Conservation (phyloP, 1,284 basidiomycete genomes). For the Marasmius sp. region DNA sequence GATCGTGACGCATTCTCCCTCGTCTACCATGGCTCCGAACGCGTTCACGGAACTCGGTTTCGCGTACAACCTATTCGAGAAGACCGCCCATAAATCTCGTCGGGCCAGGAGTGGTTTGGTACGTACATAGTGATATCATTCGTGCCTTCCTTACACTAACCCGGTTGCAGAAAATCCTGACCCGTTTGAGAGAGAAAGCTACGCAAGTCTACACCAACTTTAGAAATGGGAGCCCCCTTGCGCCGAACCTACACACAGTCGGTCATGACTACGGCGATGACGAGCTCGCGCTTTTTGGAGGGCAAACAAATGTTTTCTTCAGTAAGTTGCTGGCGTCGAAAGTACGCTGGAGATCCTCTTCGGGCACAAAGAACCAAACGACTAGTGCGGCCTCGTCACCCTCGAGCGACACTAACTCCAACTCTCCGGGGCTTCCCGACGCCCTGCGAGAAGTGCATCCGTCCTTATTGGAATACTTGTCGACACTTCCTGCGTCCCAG, state of each 20-base stretch:
- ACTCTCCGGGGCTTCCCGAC: slow-evolving; percentile 19
- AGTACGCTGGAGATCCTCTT: neutral
- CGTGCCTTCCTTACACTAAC: neutral
- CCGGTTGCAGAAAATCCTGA: slow-evolving; percentile 41
- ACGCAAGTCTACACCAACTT: slow-evolving; percentile 46
- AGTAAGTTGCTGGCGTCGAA: slow-evolving; percentile 44
- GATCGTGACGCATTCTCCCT: slow-evolving; percentile 55
- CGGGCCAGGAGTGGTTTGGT: slow-evolving; percentile 54
- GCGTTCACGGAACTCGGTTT: slow-evolving; percentile 57
- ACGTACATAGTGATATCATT: slow-evolving; percentile 11
- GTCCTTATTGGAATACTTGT: slow-evolving; percentile 48
- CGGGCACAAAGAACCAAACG: neutral
- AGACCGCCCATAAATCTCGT: slow-evolving; percentile 44
- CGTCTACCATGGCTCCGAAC: slow-evolving; percentile 56
- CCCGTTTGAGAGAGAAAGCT: slow-evolving; percentile 48
- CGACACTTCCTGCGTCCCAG: slow-evolving; percentile 32
- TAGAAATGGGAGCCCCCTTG: slow-evolving; percentile 34
- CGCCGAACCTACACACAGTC: slow-evolving; percentile 32
- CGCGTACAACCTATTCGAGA: slow-evolving; percentile 54
- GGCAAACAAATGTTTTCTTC: slow-evolving; percentile 55
- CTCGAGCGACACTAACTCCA: slow-evolving; percentile 18
- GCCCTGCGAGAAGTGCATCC: slow-evolving; percentile 56
- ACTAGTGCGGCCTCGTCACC: slow-evolving; percentile 15
- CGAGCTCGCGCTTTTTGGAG: slow-evolving; percentile 67
- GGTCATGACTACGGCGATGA: slow-evolving; percentile 54